Evolutionary conservation across 2,329 filamentous ascomycete genomes (phyloP).

Genomic region (Periglandula ipomoeae): DNA sequence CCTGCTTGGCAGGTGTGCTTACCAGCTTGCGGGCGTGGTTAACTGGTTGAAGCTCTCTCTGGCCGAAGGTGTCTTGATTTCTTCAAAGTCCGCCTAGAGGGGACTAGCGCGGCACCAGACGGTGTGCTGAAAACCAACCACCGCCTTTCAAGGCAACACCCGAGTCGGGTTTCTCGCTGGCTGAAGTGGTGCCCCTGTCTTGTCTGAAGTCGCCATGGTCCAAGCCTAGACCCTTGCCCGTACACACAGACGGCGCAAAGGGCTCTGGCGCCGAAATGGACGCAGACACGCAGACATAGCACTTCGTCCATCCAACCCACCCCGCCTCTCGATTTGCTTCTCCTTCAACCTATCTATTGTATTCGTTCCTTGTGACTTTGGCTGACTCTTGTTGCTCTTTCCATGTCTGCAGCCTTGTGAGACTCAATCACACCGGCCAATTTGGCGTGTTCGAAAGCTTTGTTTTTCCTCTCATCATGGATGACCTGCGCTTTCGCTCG

Average conservation of each 20-base stretch:
- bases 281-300: constrained; percentile 11
- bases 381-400: constrained; percentile 23
- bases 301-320: constrained; percentile 15
- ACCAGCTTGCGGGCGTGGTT: not conserved
- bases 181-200: not conserved
- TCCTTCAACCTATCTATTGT: constrained; percentile 19
- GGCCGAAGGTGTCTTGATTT: not conserved
- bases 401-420: constrained; percentile 27
- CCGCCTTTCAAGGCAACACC: constrained; percentile 7
- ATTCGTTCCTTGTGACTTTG: constrained; percentile 12
- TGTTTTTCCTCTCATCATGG: constrained; percentile 41
- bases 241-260: constrained; percentile 8
- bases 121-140: constrained; percentile 8
- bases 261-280: not conserved
- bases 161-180: constrained; percentile 1
- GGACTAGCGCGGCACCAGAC: constrained; percentile 2
- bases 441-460: constrained; percentile 30
- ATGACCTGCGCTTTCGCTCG: constrained; percentile 69
- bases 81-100: not conserved
- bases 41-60: not conserved
- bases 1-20: no score
- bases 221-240: constrained; percentile 13
- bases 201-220: constrained; percentile 1
- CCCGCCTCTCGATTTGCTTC: constrained; percentile 21
- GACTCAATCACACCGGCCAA: constrained; percentile 23